phyloP scores from a whole-genome alignment of 1,139 yeast species.

The Diutina catenulata region DNA sequence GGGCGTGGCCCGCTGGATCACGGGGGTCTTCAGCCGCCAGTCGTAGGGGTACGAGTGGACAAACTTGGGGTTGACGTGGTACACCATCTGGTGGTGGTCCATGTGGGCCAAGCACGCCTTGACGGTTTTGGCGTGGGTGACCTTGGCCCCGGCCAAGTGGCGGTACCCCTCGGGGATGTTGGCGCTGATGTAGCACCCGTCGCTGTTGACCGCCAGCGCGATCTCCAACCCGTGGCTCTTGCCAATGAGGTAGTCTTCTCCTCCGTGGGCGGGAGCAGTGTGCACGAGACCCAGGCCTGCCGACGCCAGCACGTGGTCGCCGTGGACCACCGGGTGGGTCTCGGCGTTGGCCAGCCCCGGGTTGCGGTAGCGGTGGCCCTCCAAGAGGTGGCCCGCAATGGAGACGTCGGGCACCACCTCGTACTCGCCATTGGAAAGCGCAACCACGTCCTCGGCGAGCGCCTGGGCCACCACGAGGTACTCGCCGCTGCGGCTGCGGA shows the following conservation, averaged over 20 bases:
- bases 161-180: slow-evolving; percentile 28
- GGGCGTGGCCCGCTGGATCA: slow-evolving; percentile 89
- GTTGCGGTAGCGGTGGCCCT: slow-evolving; percentile 37
- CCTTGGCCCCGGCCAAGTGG: slow-evolving; percentile 9
- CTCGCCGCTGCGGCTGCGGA: slow-evolving; percentile 23
- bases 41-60: slow-evolving; percentile 89
- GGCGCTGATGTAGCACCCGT: slow-evolving; percentile 49
- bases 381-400: slow-evolving; percentile 35
- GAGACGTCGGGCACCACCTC: slow-evolving; percentile 6
- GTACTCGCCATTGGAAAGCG: slow-evolving; percentile 9
- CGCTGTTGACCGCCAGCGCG: slow-evolving; percentile 67
- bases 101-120: slow-evolving; percentile 20
- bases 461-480: slow-evolving; percentile 38
- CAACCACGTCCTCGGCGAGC: slow-evolving; percentile 21
- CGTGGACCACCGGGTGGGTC: slow-evolving; percentile 55
- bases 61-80: slow-evolving; percentile 37
- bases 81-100: slow-evolving; percentile 32
- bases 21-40: slow-evolving; percentile 94
- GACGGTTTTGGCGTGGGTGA: slow-evolving; percentile 9
- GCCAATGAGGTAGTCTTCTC: slow-evolving; percentile 79
- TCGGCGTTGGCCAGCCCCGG: slow-evolving; percentile 33
- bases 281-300: slow-evolving; percentile 97
- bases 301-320: slow-evolving; percentile 65
- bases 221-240: slow-evolving; percentile 42
- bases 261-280: slow-evolving; percentile 96